Conservation (phyloP, 2,329 filamentous ascomycete species). For the Pleoardoris graminearum region DNA sequence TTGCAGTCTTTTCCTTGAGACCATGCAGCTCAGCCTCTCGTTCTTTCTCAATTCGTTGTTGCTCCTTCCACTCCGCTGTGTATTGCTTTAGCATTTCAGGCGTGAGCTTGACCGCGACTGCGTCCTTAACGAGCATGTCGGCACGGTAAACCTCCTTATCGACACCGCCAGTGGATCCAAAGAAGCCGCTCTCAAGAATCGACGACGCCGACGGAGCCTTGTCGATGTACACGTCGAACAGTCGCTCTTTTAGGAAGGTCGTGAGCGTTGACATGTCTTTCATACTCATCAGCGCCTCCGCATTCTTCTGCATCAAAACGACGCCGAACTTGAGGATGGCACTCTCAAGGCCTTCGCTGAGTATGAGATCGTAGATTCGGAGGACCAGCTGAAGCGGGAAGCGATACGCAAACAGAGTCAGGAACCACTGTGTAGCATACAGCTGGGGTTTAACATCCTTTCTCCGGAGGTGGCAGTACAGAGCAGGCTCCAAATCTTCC, state of each 20-base stretch:
- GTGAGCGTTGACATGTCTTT: slow-evolving; percentile 90
- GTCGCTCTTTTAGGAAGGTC: slow-evolving; percentile 85
- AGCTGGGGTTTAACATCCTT: slow-evolving; percentile 86
- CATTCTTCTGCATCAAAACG: slow-evolving; percentile 95
- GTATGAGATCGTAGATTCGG: slow-evolving; percentile 92
- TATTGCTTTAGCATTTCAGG: slow-evolving; percentile 81
- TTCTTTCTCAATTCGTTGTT: slow-evolving; percentile 78
- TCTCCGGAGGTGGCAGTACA: slow-evolving; percentile 92
- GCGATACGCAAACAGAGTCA: slow-evolving; percentile 96
- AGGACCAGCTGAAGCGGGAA: slow-evolving; percentile 96
- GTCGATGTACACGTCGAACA: slow-evolving; percentile 98
- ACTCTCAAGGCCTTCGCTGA: slow-evolving; percentile 84
- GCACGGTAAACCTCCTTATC: slow-evolving; percentile 97
- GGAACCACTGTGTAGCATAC: slow-evolving; percentile 98
- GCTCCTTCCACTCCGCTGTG: slow-evolving; percentile 88
- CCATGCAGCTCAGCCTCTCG: slow-evolving; percentile 79
- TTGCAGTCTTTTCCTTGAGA: slow-evolving; percentile 60
- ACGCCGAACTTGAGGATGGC: slow-evolving; percentile 95
- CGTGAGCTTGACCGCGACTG: slow-evolving; percentile 83
- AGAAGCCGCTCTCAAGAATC: slow-evolving; percentile 94
- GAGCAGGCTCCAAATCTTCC: slow-evolving; percentile 89
- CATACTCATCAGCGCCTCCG: slow-evolving; percentile 74
- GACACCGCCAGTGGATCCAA: slow-evolving; percentile 83
- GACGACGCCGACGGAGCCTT: slow-evolving; percentile 89
- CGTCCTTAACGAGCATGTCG: slow-evolving; percentile 89